phyloP scores from a whole-genome alignment of 2,329 filamentous ascomycete species.

The Cladosporium sp. region DNA sequence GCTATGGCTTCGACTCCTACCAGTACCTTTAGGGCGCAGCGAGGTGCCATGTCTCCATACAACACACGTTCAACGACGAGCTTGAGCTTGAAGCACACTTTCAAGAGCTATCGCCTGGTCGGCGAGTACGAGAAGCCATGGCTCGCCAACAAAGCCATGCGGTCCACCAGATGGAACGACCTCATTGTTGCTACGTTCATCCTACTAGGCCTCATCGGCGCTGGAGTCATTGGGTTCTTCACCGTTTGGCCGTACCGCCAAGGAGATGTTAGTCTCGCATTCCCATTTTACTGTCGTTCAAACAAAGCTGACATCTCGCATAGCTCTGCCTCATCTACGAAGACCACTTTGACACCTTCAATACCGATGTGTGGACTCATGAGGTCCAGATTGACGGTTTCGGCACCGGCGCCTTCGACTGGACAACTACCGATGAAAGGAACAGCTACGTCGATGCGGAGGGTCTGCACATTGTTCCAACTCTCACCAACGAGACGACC shows the following conservation, averaged over 20 bases:
- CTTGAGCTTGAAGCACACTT: neutral
- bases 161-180: slow-evolving; percentile 10
- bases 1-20: neutral
- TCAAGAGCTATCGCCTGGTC: slow-evolving; percentile 5
- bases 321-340: slow-evolving; percentile 51
- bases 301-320: slow-evolving; percentile 5
- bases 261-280: neutral
- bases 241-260: neutral
- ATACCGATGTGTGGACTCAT: slow-evolving; percentile 46
- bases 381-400: slow-evolving; percentile 37
- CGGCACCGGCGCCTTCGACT: slow-evolving; percentile 50
- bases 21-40: neutral
- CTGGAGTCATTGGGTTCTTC: slow-evolving; percentile 6
- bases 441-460: slow-evolving; percentile 48
- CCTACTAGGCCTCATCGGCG: slow-evolving; percentile 2
- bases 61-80: neutral
- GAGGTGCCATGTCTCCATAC: neutral
- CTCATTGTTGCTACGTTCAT: slow-evolving; percentile 13
- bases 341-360: slow-evolving; percentile 46
- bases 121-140: slow-evolving; percentile 18
- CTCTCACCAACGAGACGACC: slow-evolving; percentile 40
- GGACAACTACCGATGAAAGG: slow-evolving; percentile 47
- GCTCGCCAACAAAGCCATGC: slow-evolving; percentile 13
- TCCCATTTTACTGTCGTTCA: neutral
- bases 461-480: slow-evolving; percentile 55